Evolutionary conservation across 2,329 filamentous ascomycete species (phyloP).

Genomic region (Helicocarpus griseus): DNA sequence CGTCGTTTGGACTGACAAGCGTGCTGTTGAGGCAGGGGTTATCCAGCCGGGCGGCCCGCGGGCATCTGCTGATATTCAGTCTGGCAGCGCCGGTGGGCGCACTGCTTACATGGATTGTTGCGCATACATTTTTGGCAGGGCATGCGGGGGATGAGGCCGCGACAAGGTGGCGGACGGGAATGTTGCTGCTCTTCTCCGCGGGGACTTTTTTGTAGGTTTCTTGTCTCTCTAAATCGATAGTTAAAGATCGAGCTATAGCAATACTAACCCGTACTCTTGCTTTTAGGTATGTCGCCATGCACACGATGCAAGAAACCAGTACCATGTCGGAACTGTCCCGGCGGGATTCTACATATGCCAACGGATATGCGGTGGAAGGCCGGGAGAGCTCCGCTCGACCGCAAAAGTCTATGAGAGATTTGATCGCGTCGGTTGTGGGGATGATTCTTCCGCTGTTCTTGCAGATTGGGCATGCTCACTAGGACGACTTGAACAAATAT

Average conservation of each 20-base stretch:
- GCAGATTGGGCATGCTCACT: slow-evolving; percentile 40
- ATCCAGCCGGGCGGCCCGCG: slow-evolving; percentile 72
- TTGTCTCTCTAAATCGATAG: background rate
- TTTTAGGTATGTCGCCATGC: slow-evolving; percentile 94
- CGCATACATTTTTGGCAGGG: slow-evolving; percentile 57
- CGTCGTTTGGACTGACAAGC: slow-evolving; percentile 87
- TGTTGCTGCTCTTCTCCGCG: slow-evolving; percentile 86
- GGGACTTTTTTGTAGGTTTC: slow-evolving; percentile 81
- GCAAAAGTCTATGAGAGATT: slow-evolving; percentile 35
- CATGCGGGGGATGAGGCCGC: slow-evolving; percentile 43
- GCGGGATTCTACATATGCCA: slow-evolving; percentile 24
- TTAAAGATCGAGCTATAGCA: background rate
- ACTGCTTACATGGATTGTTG: slow-evolving; percentile 68
- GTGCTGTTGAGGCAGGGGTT: slow-evolving; percentile 84
- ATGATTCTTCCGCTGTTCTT: slow-evolving; percentile 39
- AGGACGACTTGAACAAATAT: too few relatives aligned
- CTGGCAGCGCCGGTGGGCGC: slow-evolving; percentile 82
- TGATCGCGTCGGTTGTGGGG: slow-evolving; percentile 37
- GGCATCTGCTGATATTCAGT: slow-evolving; percentile 84
- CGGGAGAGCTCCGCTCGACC: slow-evolving; percentile 23
- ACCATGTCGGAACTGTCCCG: slow-evolving; percentile 17
- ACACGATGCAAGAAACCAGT: slow-evolving; percentile 79
- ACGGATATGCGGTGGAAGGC: slow-evolving; percentile 32
- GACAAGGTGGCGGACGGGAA: slow-evolving; percentile 80
- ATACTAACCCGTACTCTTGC: too few relatives aligned